Evolutionary conservation across 768 basidiomycete genomes (phyloP).

Genomic region (Pisolithus sp.): DNA sequence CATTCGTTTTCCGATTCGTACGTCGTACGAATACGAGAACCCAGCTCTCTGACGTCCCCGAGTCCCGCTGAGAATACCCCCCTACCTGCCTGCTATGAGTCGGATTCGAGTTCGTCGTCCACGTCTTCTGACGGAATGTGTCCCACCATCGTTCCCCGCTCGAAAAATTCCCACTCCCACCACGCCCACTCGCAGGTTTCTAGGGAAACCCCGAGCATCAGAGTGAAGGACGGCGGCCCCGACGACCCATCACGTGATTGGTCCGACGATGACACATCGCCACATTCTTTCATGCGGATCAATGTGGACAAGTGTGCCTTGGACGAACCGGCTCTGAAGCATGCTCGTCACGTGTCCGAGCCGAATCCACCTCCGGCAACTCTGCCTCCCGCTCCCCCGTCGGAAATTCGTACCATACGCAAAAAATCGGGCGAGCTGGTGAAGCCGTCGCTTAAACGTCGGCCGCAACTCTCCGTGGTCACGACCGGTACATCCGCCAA

Average conservation of each 20-base stretch:
- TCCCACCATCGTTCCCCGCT: constrained; percentile 32
- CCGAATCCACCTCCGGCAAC: constrained; percentile 5
- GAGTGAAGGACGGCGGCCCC: constrained; percentile 1
- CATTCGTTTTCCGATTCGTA: not conserved
- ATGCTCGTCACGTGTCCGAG: constrained; percentile 19
- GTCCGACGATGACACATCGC: constrained; percentile 24
- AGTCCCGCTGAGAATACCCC: constrained; percentile 3
- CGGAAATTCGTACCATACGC: constrained; percentile 46
- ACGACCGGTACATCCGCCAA: constrained; percentile 44
- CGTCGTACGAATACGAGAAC: not conserved
- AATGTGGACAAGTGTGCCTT: constrained; percentile 19
- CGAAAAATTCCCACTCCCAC: constrained; percentile 31
- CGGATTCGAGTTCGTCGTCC: constrained; percentile 31
- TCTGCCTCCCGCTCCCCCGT: not conserved
- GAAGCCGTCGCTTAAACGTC: constrained; percentile 82
- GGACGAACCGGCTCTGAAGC: constrained; percentile 16
- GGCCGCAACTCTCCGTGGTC: constrained; percentile 48
- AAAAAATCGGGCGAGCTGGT: constrained; percentile 95
- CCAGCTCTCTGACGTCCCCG: not conserved
- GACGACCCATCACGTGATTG: constrained; percentile 4
- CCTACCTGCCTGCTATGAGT: constrained; percentile 15
- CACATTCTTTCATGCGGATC: constrained; percentile 11
- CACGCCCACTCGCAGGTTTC: constrained; percentile 9
- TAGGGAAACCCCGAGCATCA: constrained; percentile 10
- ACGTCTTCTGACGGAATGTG: constrained; percentile 30